Evolutionary conservation across 2,329 filamentous ascomycete species (phyloP).

Genomic region (Blastomyces emzantsi): DNA sequence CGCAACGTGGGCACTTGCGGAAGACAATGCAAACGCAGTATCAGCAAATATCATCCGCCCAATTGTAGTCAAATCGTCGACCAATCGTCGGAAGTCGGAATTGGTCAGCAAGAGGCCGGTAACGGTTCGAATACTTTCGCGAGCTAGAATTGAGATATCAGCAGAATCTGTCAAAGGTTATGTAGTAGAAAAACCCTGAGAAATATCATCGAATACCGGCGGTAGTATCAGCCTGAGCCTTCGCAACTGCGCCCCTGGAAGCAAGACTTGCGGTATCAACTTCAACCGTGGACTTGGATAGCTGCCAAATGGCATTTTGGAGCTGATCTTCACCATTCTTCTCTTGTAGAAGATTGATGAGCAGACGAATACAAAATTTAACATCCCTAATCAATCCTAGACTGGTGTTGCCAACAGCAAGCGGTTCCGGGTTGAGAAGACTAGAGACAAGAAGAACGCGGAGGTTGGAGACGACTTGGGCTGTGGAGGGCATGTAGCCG

Average conservation of each 20-base stretch:
- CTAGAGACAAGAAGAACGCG: conserved; percentile 70
- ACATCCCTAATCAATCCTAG: conserved; percentile 61
- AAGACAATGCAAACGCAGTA: conserved; percentile 68
- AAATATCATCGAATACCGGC: conserved; percentile 47
- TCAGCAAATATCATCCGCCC: conserved; percentile 80
- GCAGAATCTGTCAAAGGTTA: conserved; percentile 14
- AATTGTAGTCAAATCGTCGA: conserved; percentile 69
- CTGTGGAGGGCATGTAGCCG: conserved; percentile 87
- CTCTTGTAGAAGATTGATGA: conserved; percentile 70
- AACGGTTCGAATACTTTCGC: conserved; percentile 73
- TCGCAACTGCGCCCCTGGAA: conserved; percentile 51
- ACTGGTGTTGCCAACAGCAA: conserved; percentile 68
- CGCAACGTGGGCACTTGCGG: conserved; percentile 64
- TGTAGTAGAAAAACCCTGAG: conserved; percentile 2
- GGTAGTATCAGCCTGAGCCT: conserved; percentile 59
- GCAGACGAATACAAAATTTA: conserved; percentile 64
- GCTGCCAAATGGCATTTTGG: conserved; percentile 84
- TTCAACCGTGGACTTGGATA: conserved; percentile 62
- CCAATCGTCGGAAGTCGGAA: conserved; percentile 76
- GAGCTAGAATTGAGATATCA: conserved; percentile 44
- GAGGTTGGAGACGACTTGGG: conserved; percentile 71
- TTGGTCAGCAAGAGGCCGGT: conserved; percentile 81
- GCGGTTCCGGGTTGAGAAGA: conserved; percentile 63
- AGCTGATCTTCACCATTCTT: conserved; percentile 82
- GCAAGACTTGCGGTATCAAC: conserved; percentile 58